Evolutionary conservation across 129 eudicot species (phyloP), one percentile per base, ranked within the genome.

Genomic region (Logfia minima): DNA sequence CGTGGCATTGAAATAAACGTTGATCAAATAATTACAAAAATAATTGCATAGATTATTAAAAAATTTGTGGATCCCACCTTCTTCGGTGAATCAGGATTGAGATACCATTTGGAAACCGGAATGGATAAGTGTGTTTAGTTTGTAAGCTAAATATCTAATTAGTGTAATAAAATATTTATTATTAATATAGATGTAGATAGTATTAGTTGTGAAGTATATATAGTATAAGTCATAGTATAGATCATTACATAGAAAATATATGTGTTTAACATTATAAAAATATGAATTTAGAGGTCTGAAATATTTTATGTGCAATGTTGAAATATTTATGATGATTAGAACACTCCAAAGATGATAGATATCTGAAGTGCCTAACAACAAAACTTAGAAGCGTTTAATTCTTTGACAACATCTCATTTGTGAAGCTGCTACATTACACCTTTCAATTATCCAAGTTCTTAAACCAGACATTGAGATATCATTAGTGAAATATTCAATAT

Each of bases 1-100:
- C 85, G 82, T 77, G 80, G 64, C 85, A 11, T 73, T 16, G 71
- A 5, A 19, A 60, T 45, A 66, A 43, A 67, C 77, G 69, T 66
- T 39, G 39, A 58, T 74, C 5, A 28, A 24, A 31, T 60, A 41
- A 60, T 66, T 66, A 66, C 51, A 32, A 66, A 64, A 64, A 3
- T 29, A 64, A 24, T 24, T 22, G 16, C 24, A 64, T 5, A 7
- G 24, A 23, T 24, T 10, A 41, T 8, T 21, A 24, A 23, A 24
- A 14, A 13, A 3, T 9, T 2, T 67, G 70, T 60, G 43, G 71
- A 48, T 19, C 77, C 77, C 52, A 11, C 14, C 1, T 59, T 6
- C 35, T 34, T 67, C 7, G 81, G 60, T 77, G 13, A 77, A 77
- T 58, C 70, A 61, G 18, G 48, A 17, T 23, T 13, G 16, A 16